Base-by-base conservation (phyloP, 768 basidiomycete genomes). In the Suillus clintonianus region DNA sequence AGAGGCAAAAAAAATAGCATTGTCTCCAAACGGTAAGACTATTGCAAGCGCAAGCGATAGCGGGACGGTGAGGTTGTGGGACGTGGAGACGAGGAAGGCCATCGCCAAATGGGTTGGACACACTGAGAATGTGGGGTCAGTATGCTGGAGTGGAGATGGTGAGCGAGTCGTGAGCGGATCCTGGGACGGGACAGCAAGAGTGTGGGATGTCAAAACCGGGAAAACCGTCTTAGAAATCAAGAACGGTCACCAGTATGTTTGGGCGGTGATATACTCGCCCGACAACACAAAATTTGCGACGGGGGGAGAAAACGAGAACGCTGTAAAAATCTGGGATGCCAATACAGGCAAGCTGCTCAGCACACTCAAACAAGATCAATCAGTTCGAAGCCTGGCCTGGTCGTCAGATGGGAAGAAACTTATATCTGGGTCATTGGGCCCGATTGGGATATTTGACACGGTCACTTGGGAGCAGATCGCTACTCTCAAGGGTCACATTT, bases 71-170 rank as follows among this genome's bases (percentile, higher is more conserved):
- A 62, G 67, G 17, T 10, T 67, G 27, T 67, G 66, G 66, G 42
- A 67, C 27, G 22, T 53, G 1, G 51, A 57, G 27, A 62, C 43
- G 7, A 80, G 80, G 65, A 77, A 78, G 22, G 19, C 54, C 4
- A 13, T 45, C 5, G 22, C 22, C 1, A 47, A 11, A 47, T 47
- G 45, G 45, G 5, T 22, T 13, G 45, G 45, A 11, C 45, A 47
- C 22, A 47, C n/a, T 47, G 45, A 47, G 22, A 13, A 22, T 47
- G 45, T 47, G 22, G 22, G 11, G 13, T 47, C 45, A 24, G 45
- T 47, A 11, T 47, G 45, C 45, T 47, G 45, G 45, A 47, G 22
- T 47, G 45, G 22, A 24, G 45, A 47, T 47, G 45, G 45, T 47
- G 22, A 22, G 22, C 22, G 22, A 22, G 45, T 47, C 5, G 5